Conservation (phyloP, 148 eudicot species). For the Vaccinium corymbosum region DNA sequence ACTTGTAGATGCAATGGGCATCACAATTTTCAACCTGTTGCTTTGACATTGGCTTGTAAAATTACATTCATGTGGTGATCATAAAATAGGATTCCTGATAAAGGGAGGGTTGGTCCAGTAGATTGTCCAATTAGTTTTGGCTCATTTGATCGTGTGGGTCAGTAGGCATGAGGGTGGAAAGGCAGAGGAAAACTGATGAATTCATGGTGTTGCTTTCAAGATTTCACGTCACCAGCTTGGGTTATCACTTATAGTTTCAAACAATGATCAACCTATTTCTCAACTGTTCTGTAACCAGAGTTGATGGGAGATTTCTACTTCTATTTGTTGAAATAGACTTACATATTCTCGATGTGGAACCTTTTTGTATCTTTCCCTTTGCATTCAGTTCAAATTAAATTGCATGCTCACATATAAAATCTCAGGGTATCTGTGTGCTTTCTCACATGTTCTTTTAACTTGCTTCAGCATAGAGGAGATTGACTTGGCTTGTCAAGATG, state of each 20-base stretch:
- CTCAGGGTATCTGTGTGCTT: neutral
- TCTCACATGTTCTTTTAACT: neutral
- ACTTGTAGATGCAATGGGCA: neutral
- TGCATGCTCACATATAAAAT: neutral
- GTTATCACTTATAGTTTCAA: conserved; percentile 4
- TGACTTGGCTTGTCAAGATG: conserved; percentile 70
- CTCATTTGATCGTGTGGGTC: neutral
- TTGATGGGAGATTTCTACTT: neutral
- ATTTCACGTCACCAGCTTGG: conserved; percentile 5
- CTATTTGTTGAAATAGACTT: neutral
- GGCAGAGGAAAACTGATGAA: neutral
- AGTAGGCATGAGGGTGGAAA: neutral
- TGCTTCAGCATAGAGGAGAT: conserved; percentile 78
- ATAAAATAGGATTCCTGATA: neutral
- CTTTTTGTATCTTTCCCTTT: neutral
- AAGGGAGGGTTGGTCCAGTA: neutral
- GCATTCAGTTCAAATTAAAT: neutral
- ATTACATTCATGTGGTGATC: neutral
- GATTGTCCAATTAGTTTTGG: conserved; percentile 1
- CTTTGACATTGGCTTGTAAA: conserved; percentile 6
- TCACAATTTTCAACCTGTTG: neutral
- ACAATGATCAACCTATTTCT: neutral
- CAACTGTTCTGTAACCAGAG: neutral
- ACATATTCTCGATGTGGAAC: neutral
- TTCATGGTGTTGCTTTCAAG: conserved; percentile 1